phyloP scores from a whole-genome alignment of 1,284 basidiomycete genomes.

The Bothia castanella region DNA sequence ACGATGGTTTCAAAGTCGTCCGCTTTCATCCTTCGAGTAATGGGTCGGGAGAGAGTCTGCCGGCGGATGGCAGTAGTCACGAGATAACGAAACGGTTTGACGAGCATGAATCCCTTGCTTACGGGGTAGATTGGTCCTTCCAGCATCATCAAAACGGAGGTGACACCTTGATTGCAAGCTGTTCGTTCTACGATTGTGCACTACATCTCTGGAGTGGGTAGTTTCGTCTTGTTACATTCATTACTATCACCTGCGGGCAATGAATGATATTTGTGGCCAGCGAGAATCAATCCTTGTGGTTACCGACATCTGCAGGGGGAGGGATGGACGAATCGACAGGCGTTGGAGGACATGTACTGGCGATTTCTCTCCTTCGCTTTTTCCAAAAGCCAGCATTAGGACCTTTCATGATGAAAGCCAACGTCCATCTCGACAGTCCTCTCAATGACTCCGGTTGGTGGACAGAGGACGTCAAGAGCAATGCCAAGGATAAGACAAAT shows the following conservation, averaged over 20 bases:
- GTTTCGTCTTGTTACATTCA: neutral
- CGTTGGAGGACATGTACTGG: conserved; percentile 23
- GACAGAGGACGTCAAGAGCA: conserved; percentile 58
- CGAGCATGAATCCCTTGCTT: conserved; percentile 82
- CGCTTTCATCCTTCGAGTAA: conserved; percentile 22
- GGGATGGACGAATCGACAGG: conserved; percentile 9
- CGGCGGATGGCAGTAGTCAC: conserved; percentile 24
- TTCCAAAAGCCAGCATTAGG: conserved; percentile 52
- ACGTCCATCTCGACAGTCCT: conserved; percentile 66
- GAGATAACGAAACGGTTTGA: conserved; percentile 64
- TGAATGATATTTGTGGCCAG: neutral
- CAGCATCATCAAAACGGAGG: conserved; percentile 20
- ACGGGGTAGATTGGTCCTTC: conserved; percentile 93
- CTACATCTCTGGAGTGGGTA: conserved; percentile 79
- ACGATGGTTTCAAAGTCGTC: conserved; percentile 90
- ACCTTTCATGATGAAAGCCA: conserved; percentile 61
- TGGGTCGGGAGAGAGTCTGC: conserved; percentile 2
- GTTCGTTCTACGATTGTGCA: conserved; percentile 94
- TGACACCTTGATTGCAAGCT: conserved; percentile 73
- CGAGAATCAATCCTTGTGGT: conserved; percentile 9
- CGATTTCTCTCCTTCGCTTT: conserved; percentile 30
- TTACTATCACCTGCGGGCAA: neutral
- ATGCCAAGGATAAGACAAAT: conserved; percentile 61
- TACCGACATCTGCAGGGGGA: neutral
- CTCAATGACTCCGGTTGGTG: conserved; percentile 61